Evolutionary conservation across 176 grass and related monocot species (phyloP).

Genomic region (Oryza brachyantha): DNA sequence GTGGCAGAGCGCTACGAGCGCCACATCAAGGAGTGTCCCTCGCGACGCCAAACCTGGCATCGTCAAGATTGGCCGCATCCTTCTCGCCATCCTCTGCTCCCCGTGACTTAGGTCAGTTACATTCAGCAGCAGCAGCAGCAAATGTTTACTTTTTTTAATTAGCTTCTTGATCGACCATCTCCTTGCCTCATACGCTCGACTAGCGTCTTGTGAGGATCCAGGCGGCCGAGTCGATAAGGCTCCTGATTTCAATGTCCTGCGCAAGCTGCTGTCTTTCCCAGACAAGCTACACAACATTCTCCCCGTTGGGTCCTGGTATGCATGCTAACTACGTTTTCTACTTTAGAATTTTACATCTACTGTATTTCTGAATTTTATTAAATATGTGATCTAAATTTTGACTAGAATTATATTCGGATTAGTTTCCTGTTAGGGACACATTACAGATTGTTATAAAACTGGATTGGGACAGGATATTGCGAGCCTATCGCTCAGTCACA

Average conservation of each 20-base stretch:
- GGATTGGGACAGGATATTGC: too few species aligned
- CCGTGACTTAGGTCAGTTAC: not conserved
- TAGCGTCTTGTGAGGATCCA: not conserved
- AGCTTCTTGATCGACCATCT: not conserved
- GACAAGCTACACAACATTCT: slow-evolving; percentile 15
- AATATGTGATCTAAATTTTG: too few species aligned
- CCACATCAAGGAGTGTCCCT: not conserved
- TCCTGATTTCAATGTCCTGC: slow-evolving; percentile 19
- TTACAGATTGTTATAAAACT: too few species aligned
- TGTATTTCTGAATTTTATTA: not conserved
- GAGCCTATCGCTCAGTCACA: too few species aligned
- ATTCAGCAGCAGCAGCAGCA: too few species aligned
- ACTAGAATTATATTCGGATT: too few species aligned
- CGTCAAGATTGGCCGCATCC: not conserved
- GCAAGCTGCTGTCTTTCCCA: not conserved
- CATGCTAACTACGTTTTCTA: not conserved
- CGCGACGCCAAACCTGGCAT: not conserved
- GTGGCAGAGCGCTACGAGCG: not conserved
- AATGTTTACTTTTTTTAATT: too few species aligned
- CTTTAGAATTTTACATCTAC: not conserved
- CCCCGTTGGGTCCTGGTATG: not conserved
- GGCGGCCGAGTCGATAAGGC: not conserved
- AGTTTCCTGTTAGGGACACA: too few species aligned
- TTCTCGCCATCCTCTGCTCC: not conserved
- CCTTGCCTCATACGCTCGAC: not conserved